Percentiles rank a stretch among this genome's conserved stretches.
Conservation (phyloP, 2,329 filamentous ascomycete species). For the Fusarium keratoplasticum region DNA sequence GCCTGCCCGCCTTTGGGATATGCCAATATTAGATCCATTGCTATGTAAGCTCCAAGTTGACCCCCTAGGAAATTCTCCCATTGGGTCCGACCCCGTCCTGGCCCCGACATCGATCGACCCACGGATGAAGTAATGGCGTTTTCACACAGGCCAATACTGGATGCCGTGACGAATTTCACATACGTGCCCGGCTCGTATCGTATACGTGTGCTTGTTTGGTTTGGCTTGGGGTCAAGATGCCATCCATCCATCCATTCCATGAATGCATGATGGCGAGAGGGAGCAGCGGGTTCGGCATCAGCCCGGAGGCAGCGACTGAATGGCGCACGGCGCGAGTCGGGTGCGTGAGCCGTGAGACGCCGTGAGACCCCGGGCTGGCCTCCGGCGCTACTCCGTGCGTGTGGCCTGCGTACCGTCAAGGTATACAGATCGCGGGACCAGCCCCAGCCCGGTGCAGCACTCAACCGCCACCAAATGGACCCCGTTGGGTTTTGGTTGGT, state of each 20-base stretch:
- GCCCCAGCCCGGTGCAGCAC: constrained; percentile 17
- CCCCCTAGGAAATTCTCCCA: constrained; percentile 27
- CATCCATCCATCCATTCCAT: neutral
- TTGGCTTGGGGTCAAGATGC: neutral
- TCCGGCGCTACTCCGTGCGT: constrained; percentile 14
- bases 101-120: constrained; percentile 30
- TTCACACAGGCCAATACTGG: constrained; percentile 24
- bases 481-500: constrained; percentile 39
- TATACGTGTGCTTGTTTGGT: neutral
- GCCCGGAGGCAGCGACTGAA: neutral
- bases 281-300: neutral
- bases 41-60: constrained; percentile 13
- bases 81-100: constrained; percentile 30
- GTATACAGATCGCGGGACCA: constrained; percentile 23
- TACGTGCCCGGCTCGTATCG: constrained; percentile 7
- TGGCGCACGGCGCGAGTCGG: constrained; percentile 5
- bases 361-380: constrained; percentile 16
- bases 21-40: constrained; percentile 19
- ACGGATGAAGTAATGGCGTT: constrained; percentile 16
- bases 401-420: constrained; percentile 18
- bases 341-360: constrained; percentile 15
- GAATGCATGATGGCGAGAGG: constrained; percentile 4
- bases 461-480: constrained; percentile 39
- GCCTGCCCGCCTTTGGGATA: constrained; percentile 1
- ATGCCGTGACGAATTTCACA: constrained; percentile 19